Percentiles rank a stretch among this genome's conserved stretches.
These are phyloP conservation scores for Lipomyces anomalus DNA, from an alignment of 805 yeast species.

Conservation along the genomic window DNA sequence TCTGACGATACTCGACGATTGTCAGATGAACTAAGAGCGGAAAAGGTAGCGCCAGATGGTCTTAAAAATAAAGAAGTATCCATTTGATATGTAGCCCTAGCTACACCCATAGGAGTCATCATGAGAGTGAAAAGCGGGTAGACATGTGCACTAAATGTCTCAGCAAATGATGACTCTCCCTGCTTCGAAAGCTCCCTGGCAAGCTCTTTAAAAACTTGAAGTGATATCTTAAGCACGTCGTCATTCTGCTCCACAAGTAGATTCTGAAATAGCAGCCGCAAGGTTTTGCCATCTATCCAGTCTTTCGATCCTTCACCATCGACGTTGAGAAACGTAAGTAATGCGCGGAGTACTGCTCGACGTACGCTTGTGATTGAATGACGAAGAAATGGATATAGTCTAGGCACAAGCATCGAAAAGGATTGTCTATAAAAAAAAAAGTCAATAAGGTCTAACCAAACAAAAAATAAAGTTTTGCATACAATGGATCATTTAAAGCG, in stretches of 20 bases:
- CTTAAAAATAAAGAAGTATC: conserved; percentile 64
- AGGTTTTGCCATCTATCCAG: conserved; percentile 74
- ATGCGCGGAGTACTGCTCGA: conserved; percentile 75
- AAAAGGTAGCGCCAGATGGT: conserved; percentile 60
- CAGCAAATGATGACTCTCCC: conserved; percentile 38
- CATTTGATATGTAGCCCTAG: conserved; percentile 84
- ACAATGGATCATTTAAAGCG: conserved; percentile 45
- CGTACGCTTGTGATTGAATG: conserved; percentile 92
- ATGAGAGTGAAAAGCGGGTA: conserved; percentile 54
- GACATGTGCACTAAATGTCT: conserved; percentile 50
- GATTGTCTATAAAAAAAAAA: too few species aligned
- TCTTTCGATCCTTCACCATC: conserved; percentile 40
- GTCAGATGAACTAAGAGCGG: conserved; percentile 10
- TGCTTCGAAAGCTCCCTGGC: conserved; percentile 7
- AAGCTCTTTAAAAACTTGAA: conserved; percentile 14
- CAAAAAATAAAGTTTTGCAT: too few species aligned
- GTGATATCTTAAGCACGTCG: conserved; percentile 12
- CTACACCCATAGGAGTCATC: conserved; percentile 92
- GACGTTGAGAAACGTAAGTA: conserved; percentile 62
- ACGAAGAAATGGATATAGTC: conserved; percentile 84
- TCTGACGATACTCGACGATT: background rate
- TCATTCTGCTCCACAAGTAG: conserved; percentile 81
- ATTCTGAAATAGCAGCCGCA: conserved; percentile 79
- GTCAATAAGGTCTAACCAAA: too few species aligned
- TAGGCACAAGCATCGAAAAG: conserved; percentile 75